Percentiles rank a stretch among this genome's conserved stretches.
phyloP scores from a whole-genome alignment of 2,329 filamentous ascomycete species.

The Diaporthe batatas region DNA sequence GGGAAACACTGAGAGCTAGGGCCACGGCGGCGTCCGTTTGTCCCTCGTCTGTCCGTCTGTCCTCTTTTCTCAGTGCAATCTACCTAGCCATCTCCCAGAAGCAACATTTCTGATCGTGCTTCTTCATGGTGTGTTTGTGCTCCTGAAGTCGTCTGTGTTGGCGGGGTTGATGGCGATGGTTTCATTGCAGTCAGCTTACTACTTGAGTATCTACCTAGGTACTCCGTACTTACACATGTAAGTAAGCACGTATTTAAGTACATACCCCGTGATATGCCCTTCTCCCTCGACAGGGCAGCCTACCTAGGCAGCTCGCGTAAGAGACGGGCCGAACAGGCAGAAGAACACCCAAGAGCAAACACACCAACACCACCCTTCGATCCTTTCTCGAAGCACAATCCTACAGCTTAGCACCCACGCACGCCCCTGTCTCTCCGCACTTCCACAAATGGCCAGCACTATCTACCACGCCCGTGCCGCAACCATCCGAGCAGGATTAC shows the following conservation, averaged over 20 bases:
- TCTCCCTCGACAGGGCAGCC: background rate
- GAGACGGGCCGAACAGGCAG: slow-evolving; percentile 21
- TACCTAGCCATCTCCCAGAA: background rate
- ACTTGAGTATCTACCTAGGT: no score
- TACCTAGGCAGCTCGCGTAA: background rate
- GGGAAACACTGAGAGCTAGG: slow-evolving; percentile 13
- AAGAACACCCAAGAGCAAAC: background rate
- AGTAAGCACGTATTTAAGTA: no score
- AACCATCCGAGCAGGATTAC: slow-evolving; percentile 9
- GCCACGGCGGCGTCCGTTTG: slow-evolving; percentile 30
- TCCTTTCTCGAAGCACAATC: slow-evolving; percentile 34
- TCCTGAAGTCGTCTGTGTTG: background rate
- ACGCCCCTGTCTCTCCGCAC: slow-evolving; percentile 11
- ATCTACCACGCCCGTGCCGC: slow-evolving; percentile 1
- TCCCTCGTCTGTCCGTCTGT: background rate
- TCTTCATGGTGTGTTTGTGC: background rate
- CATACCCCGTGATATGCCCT: background rate
- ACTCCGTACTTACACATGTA: no score
- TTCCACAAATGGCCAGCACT: background rate
- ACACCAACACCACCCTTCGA: slow-evolving; percentile 14
- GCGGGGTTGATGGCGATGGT: background rate
- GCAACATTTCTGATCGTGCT: no score
- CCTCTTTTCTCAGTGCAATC: background rate
- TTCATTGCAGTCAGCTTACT: slow-evolving; percentile 12
- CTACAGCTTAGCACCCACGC: slow-evolving; percentile 27